Percentiles rank a stretch among this genome's conserved stretches.
Evolutionary conservation across 108 stramenopile species (phyloP).

Genomic region (Chaetoceros tenuissimus): DNA sequence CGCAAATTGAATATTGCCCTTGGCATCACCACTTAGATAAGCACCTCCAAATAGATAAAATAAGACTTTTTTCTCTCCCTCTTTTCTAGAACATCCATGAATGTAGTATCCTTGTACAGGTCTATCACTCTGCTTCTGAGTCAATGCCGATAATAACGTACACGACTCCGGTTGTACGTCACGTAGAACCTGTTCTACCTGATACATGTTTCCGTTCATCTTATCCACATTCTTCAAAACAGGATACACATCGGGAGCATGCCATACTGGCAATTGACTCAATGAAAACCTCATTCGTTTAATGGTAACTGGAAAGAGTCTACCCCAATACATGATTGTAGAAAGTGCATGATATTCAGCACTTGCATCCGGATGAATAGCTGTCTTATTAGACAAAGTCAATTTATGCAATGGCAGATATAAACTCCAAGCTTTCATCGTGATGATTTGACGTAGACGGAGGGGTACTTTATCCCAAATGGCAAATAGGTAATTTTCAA

Average conservation of each 20-base stretch:
- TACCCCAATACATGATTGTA: slow-evolving; percentile 54
- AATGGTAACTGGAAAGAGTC: slow-evolving; percentile 54
- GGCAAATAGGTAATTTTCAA: slow-evolving; percentile 33
- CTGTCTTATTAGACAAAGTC: slow-evolving; percentile 40
- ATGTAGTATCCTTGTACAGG: background rate
- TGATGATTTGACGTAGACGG: slow-evolving; percentile 27
- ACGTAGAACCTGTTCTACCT: background rate
- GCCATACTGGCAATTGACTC: slow-evolving; percentile 54
- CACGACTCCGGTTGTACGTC: background rate
- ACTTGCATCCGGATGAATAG: slow-evolving; percentile 42
- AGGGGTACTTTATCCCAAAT: slow-evolving; percentile 44
- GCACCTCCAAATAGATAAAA: slow-evolving; percentile 81
- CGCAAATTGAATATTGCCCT: slow-evolving; percentile 36
- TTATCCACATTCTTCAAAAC: background rate
- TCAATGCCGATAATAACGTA: background rate
- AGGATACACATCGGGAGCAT: slow-evolving; percentile 14
- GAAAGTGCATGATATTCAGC: slow-evolving; percentile 72
- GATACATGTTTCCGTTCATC: background rate
- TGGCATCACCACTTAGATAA: slow-evolving; percentile 55
- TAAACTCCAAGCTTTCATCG: slow-evolving; percentile 43
- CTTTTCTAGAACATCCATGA: background rate
- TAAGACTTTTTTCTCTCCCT: slow-evolving; percentile 39
- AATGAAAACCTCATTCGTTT: slow-evolving; percentile 56
- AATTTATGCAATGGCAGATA: slow-evolving; percentile 53
- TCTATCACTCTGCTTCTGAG: background rate